These are phyloP conservation scores for Cucurbitaria berberidis DNA, from an alignment of 2,329 filamentous ascomycete species.

Conservation along the genomic window DNA sequence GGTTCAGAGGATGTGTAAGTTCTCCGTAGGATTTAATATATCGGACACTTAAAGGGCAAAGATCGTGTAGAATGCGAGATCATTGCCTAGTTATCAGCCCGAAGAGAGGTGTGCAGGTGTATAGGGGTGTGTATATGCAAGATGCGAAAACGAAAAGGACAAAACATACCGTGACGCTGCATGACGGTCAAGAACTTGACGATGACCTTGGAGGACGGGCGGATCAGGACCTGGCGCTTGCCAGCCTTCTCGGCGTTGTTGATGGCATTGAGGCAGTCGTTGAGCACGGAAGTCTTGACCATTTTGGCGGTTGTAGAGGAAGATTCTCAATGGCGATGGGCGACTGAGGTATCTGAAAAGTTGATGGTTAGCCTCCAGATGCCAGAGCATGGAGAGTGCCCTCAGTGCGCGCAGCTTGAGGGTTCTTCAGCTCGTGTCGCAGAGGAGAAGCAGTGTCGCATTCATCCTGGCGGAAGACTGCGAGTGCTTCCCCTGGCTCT, in stretches of 20 bases:
- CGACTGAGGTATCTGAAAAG: conserved; percentile 66
- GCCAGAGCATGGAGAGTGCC: conserved; percentile 73
- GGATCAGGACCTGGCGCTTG: conserved; percentile 99
- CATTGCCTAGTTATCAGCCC: conserved; percentile 99
- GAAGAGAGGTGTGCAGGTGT: conserved; percentile 61
- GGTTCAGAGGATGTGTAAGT: conserved; percentile 94
- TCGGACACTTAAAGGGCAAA: conserved; percentile 99
- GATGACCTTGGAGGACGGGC: conserved; percentile 99
- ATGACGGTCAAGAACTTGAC: conserved; percentile 99
- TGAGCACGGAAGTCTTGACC: conserved; percentile 99
- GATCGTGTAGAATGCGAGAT: conserved; percentile 81
- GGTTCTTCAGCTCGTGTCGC: conserved; percentile 71
- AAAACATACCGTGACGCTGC: conserved; percentile 95
- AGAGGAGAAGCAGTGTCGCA: conserved; percentile 56
- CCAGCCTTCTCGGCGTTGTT: conserved; percentile 99
- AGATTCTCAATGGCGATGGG: conserved; percentile 78
- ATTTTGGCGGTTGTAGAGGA: conserved; percentile 77
- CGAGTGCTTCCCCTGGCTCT: conserved; percentile 58
- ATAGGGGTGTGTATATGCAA: conserved; percentile 18
- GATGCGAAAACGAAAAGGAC: conserved; percentile 13
- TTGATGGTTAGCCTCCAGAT: conserved; percentile 66
- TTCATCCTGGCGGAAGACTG: conserved; percentile 30
- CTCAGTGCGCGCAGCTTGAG: conserved; percentile 58
- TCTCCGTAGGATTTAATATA: conserved; percentile 82
- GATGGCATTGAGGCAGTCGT: conserved; percentile 98